A percentile compares a stretch with the other conserved stretches of the same genome.
Evolutionary conservation across 371 early-diverging fungal genomes (phyloP).

Genomic region (Rhizopus arrhizus): DNA sequence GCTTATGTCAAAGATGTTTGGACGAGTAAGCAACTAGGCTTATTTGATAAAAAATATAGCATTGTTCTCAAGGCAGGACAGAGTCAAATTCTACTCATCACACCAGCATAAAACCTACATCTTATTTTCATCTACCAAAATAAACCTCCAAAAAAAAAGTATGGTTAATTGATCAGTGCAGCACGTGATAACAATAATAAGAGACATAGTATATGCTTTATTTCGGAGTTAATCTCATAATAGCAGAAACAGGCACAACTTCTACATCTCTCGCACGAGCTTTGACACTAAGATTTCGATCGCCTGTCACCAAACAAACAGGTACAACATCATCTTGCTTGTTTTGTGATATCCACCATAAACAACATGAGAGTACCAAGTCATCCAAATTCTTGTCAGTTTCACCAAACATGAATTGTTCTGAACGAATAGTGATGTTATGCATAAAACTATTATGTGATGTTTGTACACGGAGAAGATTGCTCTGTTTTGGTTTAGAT

Average conservation of each 20-base stretch:
- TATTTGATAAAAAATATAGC: constrained; percentile 17
- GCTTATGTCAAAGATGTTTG: constrained; percentile 37
- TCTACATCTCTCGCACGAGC: constrained; percentile 66
- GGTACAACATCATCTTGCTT: constrained; percentile 20
- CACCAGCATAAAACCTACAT: constrained; percentile 9
- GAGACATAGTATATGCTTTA: neutral
- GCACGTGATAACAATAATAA: no score
- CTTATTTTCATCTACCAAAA: neutral
- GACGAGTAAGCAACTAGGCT: constrained; percentile 35
- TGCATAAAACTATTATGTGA: constrained; percentile 67
- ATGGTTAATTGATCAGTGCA: no score
- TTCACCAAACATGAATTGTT: constrained; percentile 66
- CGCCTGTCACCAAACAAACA: constrained; percentile 67
- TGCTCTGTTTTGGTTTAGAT: constrained; percentile 33
- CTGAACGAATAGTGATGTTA: constrained; percentile 64
- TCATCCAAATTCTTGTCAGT: constrained; percentile 69
- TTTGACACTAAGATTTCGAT: constrained; percentile 68
- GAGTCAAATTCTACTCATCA: constrained; percentile 28
- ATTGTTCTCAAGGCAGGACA: constrained; percentile 27
- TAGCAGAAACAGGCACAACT: constrained; percentile 53
- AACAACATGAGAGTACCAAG: constrained; percentile 62
- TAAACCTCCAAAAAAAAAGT: no score
- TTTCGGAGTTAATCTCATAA: constrained; percentile 40
- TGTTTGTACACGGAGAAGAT: constrained; percentile 58
- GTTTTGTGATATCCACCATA: constrained; percentile 48